Percentiles rank a stretch among this genome's conserved stretches.
Evolutionary conservation across 2,329 filamentous ascomycete species (phyloP).

Genomic region (Aureobasidium leucospermi): DNA sequence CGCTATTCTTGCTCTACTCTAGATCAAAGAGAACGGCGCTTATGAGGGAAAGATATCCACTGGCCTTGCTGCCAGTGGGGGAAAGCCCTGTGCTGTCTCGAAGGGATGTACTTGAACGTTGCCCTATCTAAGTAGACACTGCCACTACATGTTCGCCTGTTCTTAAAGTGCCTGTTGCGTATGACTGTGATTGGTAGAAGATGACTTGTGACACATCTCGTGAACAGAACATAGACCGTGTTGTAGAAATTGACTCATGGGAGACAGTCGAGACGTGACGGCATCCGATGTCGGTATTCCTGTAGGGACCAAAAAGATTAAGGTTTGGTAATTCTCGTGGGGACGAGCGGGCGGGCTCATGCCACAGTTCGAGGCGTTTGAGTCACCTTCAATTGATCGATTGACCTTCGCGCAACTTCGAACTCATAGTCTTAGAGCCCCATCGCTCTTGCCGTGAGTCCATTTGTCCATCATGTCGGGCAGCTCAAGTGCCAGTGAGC

Average conservation of each 20-base stretch:
- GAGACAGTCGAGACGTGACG: neutral
- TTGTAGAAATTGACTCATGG: neutral
- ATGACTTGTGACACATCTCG: too few relatives aligned
- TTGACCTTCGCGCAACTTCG: neutral
- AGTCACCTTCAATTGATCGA: neutral
- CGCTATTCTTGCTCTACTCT: conserved; percentile 19
- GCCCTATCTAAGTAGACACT: conserved; percentile 40
- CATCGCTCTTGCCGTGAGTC: neutral
- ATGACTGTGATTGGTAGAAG: neutral
- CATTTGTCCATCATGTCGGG: conserved; percentile 6
- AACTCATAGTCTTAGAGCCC: neutral
- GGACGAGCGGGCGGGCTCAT: neutral
- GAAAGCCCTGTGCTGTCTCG: conserved; percentile 95
- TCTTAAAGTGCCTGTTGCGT: conserved; percentile 4
- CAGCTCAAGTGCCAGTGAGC: conserved; percentile 10
- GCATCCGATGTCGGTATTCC: neutral
- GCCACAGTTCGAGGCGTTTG: neutral
- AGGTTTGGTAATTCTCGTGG: conserved; percentile 1
- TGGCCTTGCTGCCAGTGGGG: conserved; percentile 53
- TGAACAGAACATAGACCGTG: neutral
- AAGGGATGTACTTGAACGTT: conserved; percentile 83
- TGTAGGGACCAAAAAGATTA: neutral
- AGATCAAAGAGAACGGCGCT: conserved; percentile 62
- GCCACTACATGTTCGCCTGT: conserved; percentile 15
- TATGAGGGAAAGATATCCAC: conserved; percentile 99